These are phyloP conservation scores for Ogataea philodendri DNA, from an alignment of 805 yeast species.

Conservation along the genomic window DNA sequence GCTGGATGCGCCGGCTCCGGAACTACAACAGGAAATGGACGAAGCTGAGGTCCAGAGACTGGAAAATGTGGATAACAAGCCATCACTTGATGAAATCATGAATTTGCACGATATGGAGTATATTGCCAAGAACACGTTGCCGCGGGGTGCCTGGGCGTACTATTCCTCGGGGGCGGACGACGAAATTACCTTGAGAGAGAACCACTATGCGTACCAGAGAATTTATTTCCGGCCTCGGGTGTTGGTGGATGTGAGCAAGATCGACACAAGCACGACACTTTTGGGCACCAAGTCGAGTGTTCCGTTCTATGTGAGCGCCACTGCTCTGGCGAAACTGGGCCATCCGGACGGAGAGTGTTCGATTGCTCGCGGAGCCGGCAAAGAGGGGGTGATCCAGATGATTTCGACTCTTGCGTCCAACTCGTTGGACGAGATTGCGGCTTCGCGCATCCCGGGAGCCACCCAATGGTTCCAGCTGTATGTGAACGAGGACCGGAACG, in stretches of 20 bases:
- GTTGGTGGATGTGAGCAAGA: constrained; percentile 72
- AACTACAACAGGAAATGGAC: constrained; percentile 34
- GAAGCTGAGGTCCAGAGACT: constrained; percentile 44
- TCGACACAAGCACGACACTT: constrained; percentile 70
- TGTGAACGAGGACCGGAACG: constrained; percentile 72
- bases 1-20: constrained; percentile 36
- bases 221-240: constrained; percentile 84
- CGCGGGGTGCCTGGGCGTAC: constrained; percentile 86
- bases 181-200: constrained; percentile 85
- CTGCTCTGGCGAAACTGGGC: constrained; percentile 89
- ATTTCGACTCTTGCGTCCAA: constrained; percentile 89
- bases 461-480: constrained; percentile 88
- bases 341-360: constrained; percentile 91
- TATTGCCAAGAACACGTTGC: constrained; percentile 76
- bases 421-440: constrained; percentile 81
- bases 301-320: constrained; percentile 89
- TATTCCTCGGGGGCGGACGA: constrained; percentile 92
- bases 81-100: constrained; percentile 65
- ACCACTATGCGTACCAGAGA: constrained; percentile 85
- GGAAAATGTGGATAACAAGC: constrained; percentile 49
- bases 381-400: constrained; percentile 78
- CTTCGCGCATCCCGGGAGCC: constrained; percentile 62
- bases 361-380: constrained; percentile 78
- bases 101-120: constrained; percentile 85
- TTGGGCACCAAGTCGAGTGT: constrained; percentile 66